phyloP scores from a whole-genome alignment of 2,329 filamentous ascomycete genomes.

The Neurospora sp. region DNA sequence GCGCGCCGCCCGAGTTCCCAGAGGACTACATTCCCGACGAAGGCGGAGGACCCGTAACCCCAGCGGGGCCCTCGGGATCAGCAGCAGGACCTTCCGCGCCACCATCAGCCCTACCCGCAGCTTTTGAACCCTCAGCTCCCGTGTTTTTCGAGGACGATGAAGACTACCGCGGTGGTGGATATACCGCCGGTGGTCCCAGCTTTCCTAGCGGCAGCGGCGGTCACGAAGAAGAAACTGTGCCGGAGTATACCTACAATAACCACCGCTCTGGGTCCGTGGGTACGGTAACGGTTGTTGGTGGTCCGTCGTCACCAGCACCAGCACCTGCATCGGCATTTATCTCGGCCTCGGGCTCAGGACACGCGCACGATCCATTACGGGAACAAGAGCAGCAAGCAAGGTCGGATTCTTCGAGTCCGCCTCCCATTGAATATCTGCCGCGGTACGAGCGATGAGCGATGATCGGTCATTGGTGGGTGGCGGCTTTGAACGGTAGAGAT shows the following conservation, averaged over 20 bases:
- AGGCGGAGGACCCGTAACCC: constrained; percentile 13
- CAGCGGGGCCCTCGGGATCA: constrained; percentile 13
- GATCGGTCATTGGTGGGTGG: not conserved
- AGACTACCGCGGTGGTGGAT: constrained; percentile 21
- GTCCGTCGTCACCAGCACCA: not conserved
- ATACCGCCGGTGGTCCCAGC: not conserved
- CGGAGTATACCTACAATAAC: not conserved
- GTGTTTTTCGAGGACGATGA: constrained; percentile 37
- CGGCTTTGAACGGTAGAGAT: not conserved
- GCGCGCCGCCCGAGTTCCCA: constrained; percentile 50
- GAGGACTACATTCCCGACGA: constrained; percentile 36
- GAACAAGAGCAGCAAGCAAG: not conserved
- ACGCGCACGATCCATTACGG: not conserved
- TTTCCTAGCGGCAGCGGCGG: not conserved
- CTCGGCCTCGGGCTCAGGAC: not conserved
- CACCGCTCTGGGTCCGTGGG: not conserved
- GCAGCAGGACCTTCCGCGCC: constrained; percentile 22
- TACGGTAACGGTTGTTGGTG: not conserved
- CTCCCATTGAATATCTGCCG: not conserved
- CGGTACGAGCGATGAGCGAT: not conserved
- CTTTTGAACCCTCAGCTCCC: constrained; percentile 44
- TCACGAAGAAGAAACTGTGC: not conserved
- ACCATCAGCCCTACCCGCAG: constrained; percentile 15
- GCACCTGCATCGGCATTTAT: not conserved
- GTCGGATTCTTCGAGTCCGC: not conserved